These are phyloP conservation scores for Adiantum capillusveneris DNA, from an alignment of 75 land plant genomes.

Conservation along the genomic window DNA sequence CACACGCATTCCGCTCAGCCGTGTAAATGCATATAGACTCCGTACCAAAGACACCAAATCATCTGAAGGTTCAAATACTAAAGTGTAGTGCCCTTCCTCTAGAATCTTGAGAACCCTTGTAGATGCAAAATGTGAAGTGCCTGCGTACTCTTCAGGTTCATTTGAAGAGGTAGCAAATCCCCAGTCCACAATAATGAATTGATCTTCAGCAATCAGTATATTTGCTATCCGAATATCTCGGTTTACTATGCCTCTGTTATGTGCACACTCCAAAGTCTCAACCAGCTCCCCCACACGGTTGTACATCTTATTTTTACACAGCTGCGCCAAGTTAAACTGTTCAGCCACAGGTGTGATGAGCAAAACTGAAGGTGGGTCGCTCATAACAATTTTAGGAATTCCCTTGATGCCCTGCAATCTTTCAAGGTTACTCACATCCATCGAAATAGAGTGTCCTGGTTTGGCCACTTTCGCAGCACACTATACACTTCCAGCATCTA, in stretches of 20 bases:
- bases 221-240: conserved; percentile 31
- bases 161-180: background rate
- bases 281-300: background rate
- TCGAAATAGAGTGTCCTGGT: too few relatives aligned
- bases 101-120: background rate
- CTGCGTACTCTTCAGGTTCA: background rate
- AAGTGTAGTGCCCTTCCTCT: background rate
- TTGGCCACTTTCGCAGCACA: too few relatives aligned
- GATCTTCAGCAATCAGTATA: conserved; percentile 29
- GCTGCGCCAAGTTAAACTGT: too few relatives aligned
- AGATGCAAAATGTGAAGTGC: conserved; percentile 1
- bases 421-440: too few relatives aligned
- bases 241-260: conserved; percentile 25
- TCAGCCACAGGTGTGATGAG: too few relatives aligned
- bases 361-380: too few relatives aligned
- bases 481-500: too few relatives aligned
- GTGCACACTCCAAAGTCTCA: background rate
- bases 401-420: too few relatives aligned
- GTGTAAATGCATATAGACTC: background rate
- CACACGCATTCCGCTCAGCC: background rate
- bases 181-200: conserved; percentile 11
- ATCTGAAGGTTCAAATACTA: background rate
- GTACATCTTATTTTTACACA: background rate
- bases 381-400: too few relatives aligned
- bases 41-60: background rate